Evolutionary conservation across 305 asterid genomes (phyloP).

Genomic region (Fraxinus albicans): DNA sequence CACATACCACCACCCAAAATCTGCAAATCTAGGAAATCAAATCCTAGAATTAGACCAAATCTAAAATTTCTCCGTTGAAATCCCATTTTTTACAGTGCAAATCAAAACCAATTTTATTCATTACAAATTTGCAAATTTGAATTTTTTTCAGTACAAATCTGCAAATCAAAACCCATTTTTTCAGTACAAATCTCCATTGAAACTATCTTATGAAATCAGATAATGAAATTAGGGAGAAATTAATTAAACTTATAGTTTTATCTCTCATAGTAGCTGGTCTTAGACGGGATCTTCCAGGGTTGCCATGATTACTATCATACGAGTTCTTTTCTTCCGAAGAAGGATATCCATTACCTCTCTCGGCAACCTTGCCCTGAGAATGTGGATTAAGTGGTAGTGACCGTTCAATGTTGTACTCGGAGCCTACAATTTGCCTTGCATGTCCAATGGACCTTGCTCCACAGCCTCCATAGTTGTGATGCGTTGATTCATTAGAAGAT

Average conservation of each 20-base stretch:
- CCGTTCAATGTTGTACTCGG: constrained; percentile 42
- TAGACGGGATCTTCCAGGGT: constrained; percentile 32
- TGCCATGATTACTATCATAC: constrained; percentile 38
- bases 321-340: constrained; percentile 44
- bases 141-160: too few species aligned
- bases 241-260: constrained; percentile 32
- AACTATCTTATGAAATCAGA: background rate
- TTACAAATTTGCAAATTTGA: too few species aligned
- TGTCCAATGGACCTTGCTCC: constrained; percentile 39
- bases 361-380: constrained; percentile 31
- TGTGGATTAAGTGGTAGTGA: constrained; percentile 53
- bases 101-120: too few species aligned
- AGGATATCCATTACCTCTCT: constrained; percentile 38
- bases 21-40: too few species aligned
- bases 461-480: constrained; percentile 35
- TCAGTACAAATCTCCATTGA: too few species aligned
- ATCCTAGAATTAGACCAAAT: too few species aligned
- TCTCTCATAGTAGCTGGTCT: constrained; percentile 31
- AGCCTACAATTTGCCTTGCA: constrained; percentile 37
- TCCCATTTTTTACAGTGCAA: too few species aligned
- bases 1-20: too few species aligned
- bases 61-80: too few species aligned
- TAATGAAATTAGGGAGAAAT: background rate
- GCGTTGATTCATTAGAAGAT: constrained; percentile 23
- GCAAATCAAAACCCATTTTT: too few species aligned